phyloP scores from a whole-genome alignment of 2,329 filamentous ascomycete species.

The Apiospora rasikravindrae region DNA sequence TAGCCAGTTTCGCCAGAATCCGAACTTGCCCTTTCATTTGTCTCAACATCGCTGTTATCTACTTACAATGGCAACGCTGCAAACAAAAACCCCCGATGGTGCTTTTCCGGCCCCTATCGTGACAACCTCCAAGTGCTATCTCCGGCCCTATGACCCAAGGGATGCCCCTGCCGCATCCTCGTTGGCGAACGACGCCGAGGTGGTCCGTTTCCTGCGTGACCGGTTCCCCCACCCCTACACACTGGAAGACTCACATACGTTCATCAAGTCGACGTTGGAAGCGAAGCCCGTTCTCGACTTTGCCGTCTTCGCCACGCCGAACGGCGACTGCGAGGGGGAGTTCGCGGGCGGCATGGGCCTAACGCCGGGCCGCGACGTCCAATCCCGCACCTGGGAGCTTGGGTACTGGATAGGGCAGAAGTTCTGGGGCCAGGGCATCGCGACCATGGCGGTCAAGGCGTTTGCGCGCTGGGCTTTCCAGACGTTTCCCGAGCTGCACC shows the following conservation, averaged over 20 bases:
- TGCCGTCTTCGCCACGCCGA: slow-evolving; percentile 38
- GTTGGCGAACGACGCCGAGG: slow-evolving; percentile 45
- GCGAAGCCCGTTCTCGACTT: slow-evolving; percentile 36
- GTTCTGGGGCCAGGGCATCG: slow-evolving; percentile 53
- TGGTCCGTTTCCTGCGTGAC: slow-evolving; percentile 48
- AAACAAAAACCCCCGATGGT: background rate
- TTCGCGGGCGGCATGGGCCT: slow-evolving; percentile 50
- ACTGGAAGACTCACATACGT: slow-evolving; percentile 43
- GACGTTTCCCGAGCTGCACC: slow-evolving; percentile 44
- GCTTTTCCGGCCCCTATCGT: slow-evolving; percentile 31
- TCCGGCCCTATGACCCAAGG: slow-evolving; percentile 46
- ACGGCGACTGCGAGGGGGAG: slow-evolving; percentile 28
- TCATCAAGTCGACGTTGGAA: slow-evolving; percentile 38
- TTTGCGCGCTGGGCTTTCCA: slow-evolving; percentile 52
- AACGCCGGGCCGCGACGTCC: slow-evolving; percentile 41
- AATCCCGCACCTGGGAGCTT: slow-evolving; percentile 51
- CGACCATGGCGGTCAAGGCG: slow-evolving; percentile 44
- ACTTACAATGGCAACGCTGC: background rate
- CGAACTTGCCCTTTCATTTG: background rate
- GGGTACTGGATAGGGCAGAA: slow-evolving; percentile 54
- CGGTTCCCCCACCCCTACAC: slow-evolving; percentile 54
- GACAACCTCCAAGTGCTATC: slow-evolving; percentile 37
- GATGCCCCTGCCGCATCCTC: slow-evolving; percentile 45
- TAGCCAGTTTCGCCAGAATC: background rate
- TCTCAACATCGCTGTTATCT: background rate